Evolutionary conservation across 2,329 filamentous ascomycete genomes (phyloP), one percentile per base, ranked within the genome.

Genomic region (Xenosphaeropsis pyriputrescens): DNA sequence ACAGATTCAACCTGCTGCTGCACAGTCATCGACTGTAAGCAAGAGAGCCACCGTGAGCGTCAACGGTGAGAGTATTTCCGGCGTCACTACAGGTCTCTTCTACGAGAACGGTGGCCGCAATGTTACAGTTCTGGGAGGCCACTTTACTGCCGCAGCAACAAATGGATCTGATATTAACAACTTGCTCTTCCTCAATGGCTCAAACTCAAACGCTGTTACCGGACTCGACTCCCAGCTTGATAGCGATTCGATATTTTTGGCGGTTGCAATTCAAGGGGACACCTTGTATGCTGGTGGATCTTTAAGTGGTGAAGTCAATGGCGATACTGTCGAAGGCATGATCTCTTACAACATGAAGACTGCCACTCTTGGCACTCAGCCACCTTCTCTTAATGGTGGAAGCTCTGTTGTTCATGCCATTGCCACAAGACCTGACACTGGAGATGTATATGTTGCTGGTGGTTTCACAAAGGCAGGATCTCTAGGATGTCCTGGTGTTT

Each of bases 81-180:
- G 85, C 19, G 77, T 93, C n/a, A 67, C 79, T 16, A 75, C 82
- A 6, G 91, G 85, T 19, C 61, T 77, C 2, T 94, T 93, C 53
- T 85, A 93, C 56, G 72, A 70, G 30, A 65, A 69, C 13, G 72
- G 75, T 44, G 65, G 64, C 41, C 70, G 74, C 45, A 95, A 95
- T 57, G 68, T 93, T 40, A 96, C 91, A 0, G 72, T 96, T 30
- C 67, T 96, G 18, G 91, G 79, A 35, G 91, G 91, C 1, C 85
- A 86, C 50, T 98, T 98, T 55, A 72, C 72, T 6, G 78, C 84
- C 1, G 73, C 66, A 19, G 72, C 72, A 12, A 70, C 69, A 6
- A 72, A 88, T 47, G 83, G 78, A 16, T 75, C 79, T 3, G 67
- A 68, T 5, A 68, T 95, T 42, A 68, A 85, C 46, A 96, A 95